phyloP scores from a whole-genome alignment of 2,329 filamentous ascomycete species.

The Penicillium concentricum region DNA sequence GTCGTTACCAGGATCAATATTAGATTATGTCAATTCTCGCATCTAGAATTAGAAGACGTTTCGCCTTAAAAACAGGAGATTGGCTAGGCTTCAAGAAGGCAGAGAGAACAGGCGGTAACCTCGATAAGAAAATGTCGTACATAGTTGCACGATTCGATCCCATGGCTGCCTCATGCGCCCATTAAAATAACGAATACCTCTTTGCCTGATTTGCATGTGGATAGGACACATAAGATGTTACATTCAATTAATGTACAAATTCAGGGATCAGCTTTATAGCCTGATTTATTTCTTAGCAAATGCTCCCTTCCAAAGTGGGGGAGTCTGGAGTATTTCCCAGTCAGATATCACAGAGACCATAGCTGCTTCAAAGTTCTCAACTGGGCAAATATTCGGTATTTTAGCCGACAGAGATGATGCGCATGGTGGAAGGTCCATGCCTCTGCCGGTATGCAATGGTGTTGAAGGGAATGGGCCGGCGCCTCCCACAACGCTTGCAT shows the following conservation, averaged over 20 bases:
- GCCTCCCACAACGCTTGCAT: neutral
- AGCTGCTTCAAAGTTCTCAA: neutral
- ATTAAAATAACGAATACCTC: neutral
- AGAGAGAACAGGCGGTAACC: constrained; percentile 8
- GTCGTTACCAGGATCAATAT: neutral
- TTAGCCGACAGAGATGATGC: neutral
- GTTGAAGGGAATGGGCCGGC: neutral
- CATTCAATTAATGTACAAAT: constrained; percentile 4
- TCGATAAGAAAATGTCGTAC: constrained; percentile 6
- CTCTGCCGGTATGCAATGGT: neutral
- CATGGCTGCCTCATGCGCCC: constrained; percentile 17
- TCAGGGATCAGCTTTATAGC: neutral
- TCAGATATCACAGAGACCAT: neutral
- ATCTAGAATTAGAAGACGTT: no score
- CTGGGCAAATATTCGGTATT: neutral
- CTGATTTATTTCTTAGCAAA: neutral
- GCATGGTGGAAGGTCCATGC: constrained; percentile 1
- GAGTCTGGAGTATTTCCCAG: neutral
- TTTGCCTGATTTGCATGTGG: neutral
- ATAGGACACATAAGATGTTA: neutral
- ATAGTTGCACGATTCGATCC: constrained; percentile 14
- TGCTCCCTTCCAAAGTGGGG: neutral
- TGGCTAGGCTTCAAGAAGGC: constrained; percentile 4
- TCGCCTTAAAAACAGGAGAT: neutral
- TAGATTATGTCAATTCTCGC: neutral